A percentile compares a stretch with the other conserved stretches of the same genome.
These are phyloP conservation scores for Fraxinus anomala DNA, from an alignment of 257 asterid species.

Conservation along the genomic window DNA sequence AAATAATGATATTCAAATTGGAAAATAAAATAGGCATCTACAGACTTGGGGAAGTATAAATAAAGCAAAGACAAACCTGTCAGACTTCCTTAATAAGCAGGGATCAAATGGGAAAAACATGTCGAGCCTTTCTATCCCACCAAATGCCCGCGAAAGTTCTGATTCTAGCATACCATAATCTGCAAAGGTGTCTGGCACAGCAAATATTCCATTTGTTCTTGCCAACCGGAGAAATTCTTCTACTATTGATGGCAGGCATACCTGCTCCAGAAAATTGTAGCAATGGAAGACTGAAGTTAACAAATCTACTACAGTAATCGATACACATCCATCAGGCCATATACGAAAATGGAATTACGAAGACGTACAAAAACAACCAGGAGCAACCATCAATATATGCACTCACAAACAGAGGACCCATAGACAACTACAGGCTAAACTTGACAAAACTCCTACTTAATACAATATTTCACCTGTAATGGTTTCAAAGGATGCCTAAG, in stretches of 20 bases:
- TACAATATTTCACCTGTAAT: slow-evolving; percentile 55
- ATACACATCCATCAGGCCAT: neutral
- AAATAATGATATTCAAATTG: neutral
- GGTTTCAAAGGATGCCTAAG: slow-evolving; percentile 70
- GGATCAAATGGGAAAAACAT: slow-evolving; percentile 96
- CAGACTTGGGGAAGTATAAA: neutral
- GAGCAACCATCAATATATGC: neutral
- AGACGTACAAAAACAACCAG: neutral
- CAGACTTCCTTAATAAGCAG: slow-evolving; percentile 74
- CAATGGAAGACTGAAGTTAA: slow-evolving; percentile 19
- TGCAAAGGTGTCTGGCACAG: slow-evolving; percentile 46
- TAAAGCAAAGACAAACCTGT: slow-evolving; percentile 52
- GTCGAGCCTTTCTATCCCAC: slow-evolving; percentile 75
- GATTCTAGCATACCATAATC: slow-evolving; percentile 54
- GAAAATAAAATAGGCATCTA: neutral
- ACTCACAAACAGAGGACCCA: neutral
- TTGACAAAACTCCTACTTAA: neutral
- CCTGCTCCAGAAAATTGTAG: slow-evolving; percentile 44
- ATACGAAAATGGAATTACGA: neutral
- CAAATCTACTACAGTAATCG: neutral
- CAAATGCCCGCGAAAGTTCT: slow-evolving; percentile 65
- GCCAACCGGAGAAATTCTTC: slow-evolving; percentile 73
- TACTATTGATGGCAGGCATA: slow-evolving; percentile 83
- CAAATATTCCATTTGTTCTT: slow-evolving; percentile 48
- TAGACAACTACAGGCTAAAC: neutral